Percentiles rank a stretch among this genome's conserved stretches.
These are phyloP conservation scores for Mycena sanguinolenta DNA, from an alignment of 768 basidiomycete species.

Conservation along the genomic window DNA sequence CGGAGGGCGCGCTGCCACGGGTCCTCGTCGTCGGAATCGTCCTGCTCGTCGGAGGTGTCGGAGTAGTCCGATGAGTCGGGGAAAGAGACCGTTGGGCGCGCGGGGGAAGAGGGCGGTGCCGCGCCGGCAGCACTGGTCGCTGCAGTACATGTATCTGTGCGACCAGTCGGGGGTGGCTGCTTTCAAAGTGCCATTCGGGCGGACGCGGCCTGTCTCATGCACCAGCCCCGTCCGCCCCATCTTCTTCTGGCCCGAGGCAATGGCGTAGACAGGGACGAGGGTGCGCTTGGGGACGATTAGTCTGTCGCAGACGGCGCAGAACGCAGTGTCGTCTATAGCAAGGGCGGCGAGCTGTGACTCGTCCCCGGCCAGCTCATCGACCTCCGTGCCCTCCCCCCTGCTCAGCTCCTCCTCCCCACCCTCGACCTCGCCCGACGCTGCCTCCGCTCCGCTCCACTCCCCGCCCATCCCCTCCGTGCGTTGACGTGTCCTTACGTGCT, in stretches of 20 bases:
- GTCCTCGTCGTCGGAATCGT: too few species aligned
- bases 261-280: slow-evolving; percentile 57
- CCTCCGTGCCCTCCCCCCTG: too few species aligned
- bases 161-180: slow-evolving; percentile 68
- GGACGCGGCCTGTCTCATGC: slow-evolving; percentile 75
- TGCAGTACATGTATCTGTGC: slow-evolving; percentile 90
- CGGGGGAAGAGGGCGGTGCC: slow-evolving; percentile 63
- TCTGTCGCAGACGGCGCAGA: slow-evolving; percentile 85
- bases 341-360: too few species aligned
- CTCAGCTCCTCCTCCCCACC: too few species aligned
- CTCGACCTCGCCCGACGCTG: too few species aligned
- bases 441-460: too few species aligned
- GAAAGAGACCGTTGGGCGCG: slow-evolving; percentile 55
- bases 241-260: slow-evolving; percentile 46
- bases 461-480: too few species aligned
- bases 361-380: too few species aligned
- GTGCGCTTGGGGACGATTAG: slow-evolving; percentile 86
- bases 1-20: slow-evolving; percentile 31
- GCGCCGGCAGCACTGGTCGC: slow-evolving; percentile 76
- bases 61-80: slow-evolving; percentile 56
- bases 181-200: slow-evolving; percentile 70
- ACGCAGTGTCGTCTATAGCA: slow-evolving; percentile 50
- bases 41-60: too few species aligned
- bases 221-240: slow-evolving; percentile 65
- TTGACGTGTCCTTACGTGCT: too few species aligned